Evolutionary conservation across 352 stramenopile genomes (phyloP).

Genomic region (Phytophthora cryptogea): DNA sequence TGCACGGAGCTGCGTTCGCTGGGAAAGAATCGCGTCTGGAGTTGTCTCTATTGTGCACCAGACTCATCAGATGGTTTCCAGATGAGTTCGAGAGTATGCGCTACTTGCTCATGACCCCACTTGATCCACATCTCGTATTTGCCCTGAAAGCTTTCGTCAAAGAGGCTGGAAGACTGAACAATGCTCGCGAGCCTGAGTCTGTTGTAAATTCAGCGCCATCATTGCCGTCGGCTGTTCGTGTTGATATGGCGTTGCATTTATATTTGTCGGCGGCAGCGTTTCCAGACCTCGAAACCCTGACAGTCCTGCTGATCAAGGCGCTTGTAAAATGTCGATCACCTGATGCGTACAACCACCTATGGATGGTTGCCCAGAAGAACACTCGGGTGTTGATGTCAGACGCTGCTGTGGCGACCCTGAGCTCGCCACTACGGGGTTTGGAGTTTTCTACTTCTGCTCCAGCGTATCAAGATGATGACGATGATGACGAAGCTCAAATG

Average conservation of each 20-base stretch:
- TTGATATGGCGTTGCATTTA: conserved; percentile 44
- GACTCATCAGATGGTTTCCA: conserved; percentile 54
- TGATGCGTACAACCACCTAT: conserved; percentile 33
- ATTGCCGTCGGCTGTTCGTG: conserved; percentile 28
- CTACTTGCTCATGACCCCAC: conserved; percentile 31
- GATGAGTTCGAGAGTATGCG: conserved; percentile 35
- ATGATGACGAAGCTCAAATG: conserved; percentile 10
- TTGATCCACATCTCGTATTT: conserved; percentile 40
- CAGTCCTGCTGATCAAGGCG: conserved; percentile 38
- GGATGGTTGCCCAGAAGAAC: conserved; percentile 37
- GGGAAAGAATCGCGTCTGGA: conserved; percentile 50
- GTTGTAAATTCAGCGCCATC: conserved; percentile 15
- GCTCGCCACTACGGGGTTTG: conserved; percentile 32
- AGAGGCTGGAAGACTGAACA: conserved; percentile 22
- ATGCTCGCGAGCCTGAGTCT: conserved; percentile 1
- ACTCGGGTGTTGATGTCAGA: conserved; percentile 28
- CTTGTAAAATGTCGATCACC: conserved; percentile 42
- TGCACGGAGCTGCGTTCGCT: conserved; percentile 25
- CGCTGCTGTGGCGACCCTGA: conserved; percentile 21
- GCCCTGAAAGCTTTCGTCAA: conserved; percentile 42
- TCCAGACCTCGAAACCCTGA: conserved; percentile 42
- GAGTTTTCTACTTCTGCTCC: conserved; percentile 29
- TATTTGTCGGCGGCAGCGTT: conserved; percentile 35
- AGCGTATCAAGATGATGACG: conserved; percentile 19
- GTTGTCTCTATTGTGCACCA: conserved; percentile 42